Evolutionary conservation across 495 filamentous ascomycete species (phyloP), one percentile per base, ranked within the genome.

Genomic region (Tricharina praecox): DNA sequence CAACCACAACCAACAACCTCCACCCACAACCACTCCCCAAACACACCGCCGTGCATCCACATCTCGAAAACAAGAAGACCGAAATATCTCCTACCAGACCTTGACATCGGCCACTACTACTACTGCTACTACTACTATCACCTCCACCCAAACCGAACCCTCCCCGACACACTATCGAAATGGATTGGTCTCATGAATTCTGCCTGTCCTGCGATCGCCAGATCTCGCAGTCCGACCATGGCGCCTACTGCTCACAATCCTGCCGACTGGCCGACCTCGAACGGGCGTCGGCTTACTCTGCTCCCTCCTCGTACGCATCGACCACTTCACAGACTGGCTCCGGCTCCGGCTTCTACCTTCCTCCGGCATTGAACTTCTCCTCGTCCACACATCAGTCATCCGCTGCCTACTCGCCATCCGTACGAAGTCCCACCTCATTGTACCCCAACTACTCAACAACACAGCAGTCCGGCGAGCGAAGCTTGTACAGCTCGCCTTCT

Each of bases 151-250:
- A n/a, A n/a, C n/a, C n/a, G n/a, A n/a, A n/a, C n/a, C n/a, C n/a
- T n/a, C n/a, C n/a, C n/a, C n/a, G n/a, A n/a, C n/a, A n/a, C n/a
- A n/a, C n/a, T n/a, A 78, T 78, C 68, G 74, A 81, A 53, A 79
- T 83, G 62, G 77, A 78, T 52, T 95, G 88, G 85, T 85, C 80
- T 52, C 81, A 77, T 53, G 84, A 94, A 64, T 93, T 82, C 74
- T 96, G 88, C 68, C 77, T 96, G 50, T 78, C 79, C 70, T 96
- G 88, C 70, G 88, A 95, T 65, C 76, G 77, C 63, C 83, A 93
- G 65, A 90, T 80, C 47, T 72, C 74, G 42, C 49, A 53, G 46
- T 56, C 68, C 18, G 81, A 80, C 50, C 73, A 73, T 50, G 76
- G 73, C 55, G 69, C 75, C 21, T 96, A 94, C 67, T 96, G 88